Conservation (phyloP, 805 yeast species). For the Kregervanrija delftensis region DNA sequence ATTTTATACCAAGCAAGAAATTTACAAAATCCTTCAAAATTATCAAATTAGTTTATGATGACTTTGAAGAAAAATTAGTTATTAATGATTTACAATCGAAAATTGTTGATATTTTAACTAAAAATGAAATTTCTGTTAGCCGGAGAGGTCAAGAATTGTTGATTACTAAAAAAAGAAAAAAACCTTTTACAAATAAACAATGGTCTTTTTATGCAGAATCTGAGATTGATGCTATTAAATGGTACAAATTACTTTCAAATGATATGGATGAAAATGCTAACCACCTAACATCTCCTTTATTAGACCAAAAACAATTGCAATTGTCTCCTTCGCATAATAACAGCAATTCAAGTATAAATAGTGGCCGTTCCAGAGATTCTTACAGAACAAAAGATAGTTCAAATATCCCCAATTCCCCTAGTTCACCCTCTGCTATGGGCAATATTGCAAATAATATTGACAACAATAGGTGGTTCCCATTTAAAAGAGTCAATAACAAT, state of each 20-base stretch:
- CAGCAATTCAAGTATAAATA: no score
- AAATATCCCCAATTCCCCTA: no score
- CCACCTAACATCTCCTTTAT: no score
- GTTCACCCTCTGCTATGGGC: no score
- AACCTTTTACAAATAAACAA: slow-evolving; percentile 25
- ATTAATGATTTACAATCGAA: slow-evolving; percentile 18
- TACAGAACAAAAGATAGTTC: no score
- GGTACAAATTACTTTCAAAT: slow-evolving; percentile 11
- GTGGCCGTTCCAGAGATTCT: no score
- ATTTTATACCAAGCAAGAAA: slow-evolving; percentile 23
- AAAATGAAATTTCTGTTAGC: slow-evolving; percentile 17
- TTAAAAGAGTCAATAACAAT: no score
- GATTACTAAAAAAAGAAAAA: slow-evolving; percentile 23
- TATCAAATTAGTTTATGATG: slow-evolving; percentile 13
- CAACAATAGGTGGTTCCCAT: no score
- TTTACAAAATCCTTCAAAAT: slow-evolving; percentile 20
- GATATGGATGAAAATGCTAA: no score
- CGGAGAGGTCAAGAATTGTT: slow-evolving; percentile 21
- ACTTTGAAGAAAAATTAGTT: slow-evolving; percentile 17
- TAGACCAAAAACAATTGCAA: no score
- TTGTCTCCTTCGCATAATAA: no score
- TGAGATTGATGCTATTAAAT: slow-evolving; percentile 45
- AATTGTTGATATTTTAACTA: slow-evolving; percentile 15
- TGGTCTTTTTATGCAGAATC: slow-evolving; percentile 69
- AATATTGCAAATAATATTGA: no score